A percentile compares a stretch with the other conserved stretches of the same genome.
Conservation (phyloP, 768 basidiomycete species). For the Boletus rubroflammeus region DNA sequence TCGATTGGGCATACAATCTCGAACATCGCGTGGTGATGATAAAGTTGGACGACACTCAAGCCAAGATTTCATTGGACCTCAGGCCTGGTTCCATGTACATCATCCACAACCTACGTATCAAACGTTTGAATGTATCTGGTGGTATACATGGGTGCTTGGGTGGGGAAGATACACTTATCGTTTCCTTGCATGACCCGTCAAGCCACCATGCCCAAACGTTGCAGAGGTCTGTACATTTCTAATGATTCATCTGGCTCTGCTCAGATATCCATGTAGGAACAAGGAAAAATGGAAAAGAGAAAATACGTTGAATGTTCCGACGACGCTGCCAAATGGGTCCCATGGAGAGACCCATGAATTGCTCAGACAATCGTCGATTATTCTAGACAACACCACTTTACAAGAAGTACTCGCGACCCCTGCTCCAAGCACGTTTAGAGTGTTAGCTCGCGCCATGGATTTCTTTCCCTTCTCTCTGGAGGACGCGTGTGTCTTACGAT, state of each 20-base stretch:
- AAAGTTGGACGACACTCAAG: constrained; percentile 47
- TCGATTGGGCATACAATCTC: constrained; percentile 44
- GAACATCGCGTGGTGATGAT: constrained; percentile 51
- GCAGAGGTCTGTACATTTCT: constrained; percentile 14
- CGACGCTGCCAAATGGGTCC: neutral
- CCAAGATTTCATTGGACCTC: constrained; percentile 36
- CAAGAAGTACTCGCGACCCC: constrained; percentile 34
- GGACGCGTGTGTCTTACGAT: constrained; percentile 47
- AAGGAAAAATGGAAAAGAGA: constrained; percentile 33
- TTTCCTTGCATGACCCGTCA: constrained; percentile 13
- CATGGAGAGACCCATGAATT: constrained; percentile 2
- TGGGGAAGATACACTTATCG: constrained; percentile 27
- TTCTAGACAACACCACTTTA: constrained; percentile 27
- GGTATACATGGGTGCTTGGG: constrained; percentile 27
- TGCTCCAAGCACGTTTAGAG: constrained; percentile 37
- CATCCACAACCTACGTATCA: constrained; percentile 51
- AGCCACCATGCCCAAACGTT: constrained; percentile 18
- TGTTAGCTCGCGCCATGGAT: constrained; percentile 50
- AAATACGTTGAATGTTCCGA: constrained; percentile 6
- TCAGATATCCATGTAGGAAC: constrained; percentile 25
- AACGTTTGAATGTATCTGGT: constrained; percentile 16
- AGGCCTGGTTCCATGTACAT: constrained; percentile 40
- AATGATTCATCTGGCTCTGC: neutral
- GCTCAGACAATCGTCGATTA: neutral
- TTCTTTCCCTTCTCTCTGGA: constrained; percentile 51